Evolutionary conservation across 192 early-diverging fungal species (phyloP).

Genomic region (Umbelopsis vinacea): DNA sequence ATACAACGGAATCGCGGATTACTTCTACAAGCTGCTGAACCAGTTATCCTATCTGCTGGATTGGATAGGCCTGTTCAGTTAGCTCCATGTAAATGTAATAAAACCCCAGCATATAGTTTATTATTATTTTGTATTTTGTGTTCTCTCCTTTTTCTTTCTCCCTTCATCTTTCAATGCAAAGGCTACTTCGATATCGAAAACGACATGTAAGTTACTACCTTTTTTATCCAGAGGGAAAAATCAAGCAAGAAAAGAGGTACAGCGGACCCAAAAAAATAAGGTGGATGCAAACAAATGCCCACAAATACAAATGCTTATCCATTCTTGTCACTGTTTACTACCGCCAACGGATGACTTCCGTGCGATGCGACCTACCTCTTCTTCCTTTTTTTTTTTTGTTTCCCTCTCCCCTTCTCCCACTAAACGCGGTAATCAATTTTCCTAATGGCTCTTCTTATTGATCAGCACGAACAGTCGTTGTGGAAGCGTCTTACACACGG

Average conservation of each 20-base stretch:
- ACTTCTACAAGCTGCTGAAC: neutral
- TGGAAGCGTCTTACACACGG: constrained; percentile 2
- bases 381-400: neutral
- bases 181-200: neutral
- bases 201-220: neutral
- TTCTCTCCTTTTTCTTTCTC: neutral
- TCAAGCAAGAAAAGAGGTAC: neutral
- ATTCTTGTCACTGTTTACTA: constrained; percentile 19
- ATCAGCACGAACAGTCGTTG: neutral
- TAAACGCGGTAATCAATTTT: neutral
- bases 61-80: too few relatives aligned
- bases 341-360: constrained; percentile 10
- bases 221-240: neutral
- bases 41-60: too few relatives aligned
- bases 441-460: constrained; percentile 6
- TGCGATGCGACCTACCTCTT: neutral
- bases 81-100: constrained; percentile 3
- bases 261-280: neutral
- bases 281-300: constrained; percentile 21
- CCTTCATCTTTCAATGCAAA: constrained; percentile 2
- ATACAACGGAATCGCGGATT: neutral
- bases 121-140: neutral
- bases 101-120: neutral
- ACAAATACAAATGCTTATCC: constrained; percentile 8
- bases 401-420: neutral